Conservation (phyloP, 1,139 yeast genomes). For the Pichia cactophila region DNA sequence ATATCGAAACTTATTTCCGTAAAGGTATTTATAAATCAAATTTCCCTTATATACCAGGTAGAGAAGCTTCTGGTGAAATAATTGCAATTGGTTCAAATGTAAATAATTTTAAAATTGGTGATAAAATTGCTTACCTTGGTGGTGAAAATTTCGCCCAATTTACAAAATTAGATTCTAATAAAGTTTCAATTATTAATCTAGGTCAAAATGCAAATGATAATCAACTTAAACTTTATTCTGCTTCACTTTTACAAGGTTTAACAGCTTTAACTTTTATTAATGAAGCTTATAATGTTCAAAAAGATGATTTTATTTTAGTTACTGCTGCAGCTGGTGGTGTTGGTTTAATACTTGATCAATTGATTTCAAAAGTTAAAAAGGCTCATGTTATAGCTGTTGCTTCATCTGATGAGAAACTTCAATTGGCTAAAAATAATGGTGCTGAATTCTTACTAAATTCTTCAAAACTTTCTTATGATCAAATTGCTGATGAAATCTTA, state of each 20-base stretch:
- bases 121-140: constrained; percentile 54
- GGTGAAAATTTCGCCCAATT: constrained; percentile 63
- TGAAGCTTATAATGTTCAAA: constrained; percentile 58
- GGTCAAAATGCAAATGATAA: constrained; percentile 42
- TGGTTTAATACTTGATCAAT: constrained; percentile 62
- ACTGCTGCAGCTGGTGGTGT: constrained; percentile 98
- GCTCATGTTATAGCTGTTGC: constrained; percentile 83
- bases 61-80: constrained; percentile 76
- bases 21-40: constrained; percentile 58
- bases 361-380: constrained; percentile 48
- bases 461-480: constrained; percentile 34
- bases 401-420: constrained; percentile 60
- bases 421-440: constrained; percentile 56
- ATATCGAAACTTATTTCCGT: constrained; percentile 77
- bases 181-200: constrained; percentile 38
- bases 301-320: constrained; percentile 62
- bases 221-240: constrained; percentile 48
- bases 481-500: constrained; percentile 49
- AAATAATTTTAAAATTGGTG: constrained; percentile 54
- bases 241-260: constrained; percentile 59
- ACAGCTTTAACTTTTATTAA: constrained; percentile 67
- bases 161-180: constrained; percentile 38
- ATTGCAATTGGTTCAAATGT: constrained; percentile 62
- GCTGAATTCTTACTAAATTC: constrained; percentile 69
- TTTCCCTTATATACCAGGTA: constrained; percentile 63